Base-by-base conservation (phyloP, 2,329 filamentous ascomycete species). In the Fusarium anguioides region DNA sequence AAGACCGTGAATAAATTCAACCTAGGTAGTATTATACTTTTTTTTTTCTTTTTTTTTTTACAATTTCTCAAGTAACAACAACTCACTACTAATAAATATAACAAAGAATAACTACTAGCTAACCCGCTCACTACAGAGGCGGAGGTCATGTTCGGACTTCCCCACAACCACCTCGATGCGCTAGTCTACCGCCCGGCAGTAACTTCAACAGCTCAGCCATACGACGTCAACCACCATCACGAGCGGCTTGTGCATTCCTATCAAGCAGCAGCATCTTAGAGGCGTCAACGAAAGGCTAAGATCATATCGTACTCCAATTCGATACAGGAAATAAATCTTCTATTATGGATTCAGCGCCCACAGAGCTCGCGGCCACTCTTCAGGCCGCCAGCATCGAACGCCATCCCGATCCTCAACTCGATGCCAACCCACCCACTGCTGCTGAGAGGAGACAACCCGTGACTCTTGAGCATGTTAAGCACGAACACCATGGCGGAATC, bases 331-430 rank as follows among this genome's bases (percentile, higher is more conserved):
- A 15, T 15, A 8, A 9, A 17, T n/a, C 4, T 33, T 7, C n/a
- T 42, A 31, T 48, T 59, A 91, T 91, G 31, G 79, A 81, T 26
- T 84, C 86, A n/a, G 77, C 87, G 18, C 84, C 88, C 24, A 79
- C 88, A 23, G 88, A 96, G 75, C 80, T 95, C 57, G 91, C 92
- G 42, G 91, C 92, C 73, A 91, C 91, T 31, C 82, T 97, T 68
- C 94, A 97, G 78, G 89, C 91, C 17, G 91, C 89, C 31, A 91
- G 91, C 75, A 90, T 97, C 80, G 90, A 92, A 65, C 86, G 82
- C 44, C 75, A 88, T 50, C 94, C 94, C 1, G 92, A 91, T 36
- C 84, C 89, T 7, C 78, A 76, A 46, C 91, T 92, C 81, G 94
- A 97, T 80, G 75, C 93, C 74, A 94, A 94, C 76, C 93, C 93